phyloP scores from a whole-genome alignment of 495 filamentous ascomycete genomes.

The Daldinia loculata region DNA sequence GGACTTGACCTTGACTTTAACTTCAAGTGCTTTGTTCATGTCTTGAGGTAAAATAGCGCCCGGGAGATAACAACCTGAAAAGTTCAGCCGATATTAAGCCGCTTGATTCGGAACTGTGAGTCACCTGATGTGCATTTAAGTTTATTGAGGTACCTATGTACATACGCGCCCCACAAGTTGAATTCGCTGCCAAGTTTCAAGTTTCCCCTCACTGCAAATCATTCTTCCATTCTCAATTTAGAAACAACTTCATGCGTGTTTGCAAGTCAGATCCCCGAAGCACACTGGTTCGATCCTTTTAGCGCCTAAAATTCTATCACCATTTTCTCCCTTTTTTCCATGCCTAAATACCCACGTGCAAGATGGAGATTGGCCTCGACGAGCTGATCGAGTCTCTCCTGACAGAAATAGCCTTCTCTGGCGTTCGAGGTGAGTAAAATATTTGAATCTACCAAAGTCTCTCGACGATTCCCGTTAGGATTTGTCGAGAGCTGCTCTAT shows the following conservation, averaged over 20 bases:
- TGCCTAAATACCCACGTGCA: slow-evolving; percentile 34
- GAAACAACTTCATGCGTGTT: slow-evolving; percentile 5
- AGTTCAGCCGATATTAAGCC: too few relatives aligned
- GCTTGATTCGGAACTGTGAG: background rate
- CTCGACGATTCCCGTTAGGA: background rate
- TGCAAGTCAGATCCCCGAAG: slow-evolving; percentile 28
- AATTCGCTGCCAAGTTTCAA: background rate
- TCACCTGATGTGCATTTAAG: background rate
- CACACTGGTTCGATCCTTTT: slow-evolving; percentile 44
- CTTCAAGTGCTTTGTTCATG: too few relatives aligned
- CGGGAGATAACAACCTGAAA: too few relatives aligned
- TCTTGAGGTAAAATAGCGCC: too few relatives aligned
- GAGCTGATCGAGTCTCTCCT: slow-evolving; percentile 75
- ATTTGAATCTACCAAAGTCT: background rate
- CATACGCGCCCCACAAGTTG: background rate
- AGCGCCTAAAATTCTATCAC: slow-evolving; percentile 34
- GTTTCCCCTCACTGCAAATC: slow-evolving; percentile 17
- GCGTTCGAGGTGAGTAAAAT: slow-evolving; percentile 71
- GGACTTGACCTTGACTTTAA: too few relatives aligned
- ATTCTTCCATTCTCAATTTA: slow-evolving; percentile 14
- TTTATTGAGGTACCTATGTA: background rate
- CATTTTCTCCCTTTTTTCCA: slow-evolving; percentile 38
- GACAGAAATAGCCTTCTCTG: slow-evolving; percentile 72
- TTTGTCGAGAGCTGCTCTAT: background rate
- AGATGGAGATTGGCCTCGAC: slow-evolving; percentile 74